Percentiles rank a stretch among this genome's conserved stretches.
These are phyloP conservation scores for Akanthomyces uredinophilus DNA, from an alignment of 2,329 filamentous ascomycete species.

Conservation along the genomic window DNA sequence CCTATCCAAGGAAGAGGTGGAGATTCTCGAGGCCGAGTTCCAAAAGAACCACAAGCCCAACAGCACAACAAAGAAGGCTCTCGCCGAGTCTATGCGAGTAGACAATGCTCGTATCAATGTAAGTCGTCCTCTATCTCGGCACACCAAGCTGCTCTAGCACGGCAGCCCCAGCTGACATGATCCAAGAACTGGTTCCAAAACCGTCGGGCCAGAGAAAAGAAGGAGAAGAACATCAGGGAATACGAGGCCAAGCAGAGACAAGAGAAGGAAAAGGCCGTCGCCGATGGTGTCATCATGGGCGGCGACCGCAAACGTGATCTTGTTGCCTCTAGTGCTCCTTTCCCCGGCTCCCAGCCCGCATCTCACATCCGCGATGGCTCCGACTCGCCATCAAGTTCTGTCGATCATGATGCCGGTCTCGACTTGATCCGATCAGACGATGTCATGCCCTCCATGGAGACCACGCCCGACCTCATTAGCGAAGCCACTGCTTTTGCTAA, in stretches of 20 bases:
- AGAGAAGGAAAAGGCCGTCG: constrained; percentile 29
- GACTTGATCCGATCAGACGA: constrained; percentile 7
- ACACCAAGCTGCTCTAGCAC: not conserved
- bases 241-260: constrained; percentile 34
- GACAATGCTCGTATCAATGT: constrained; percentile 61
- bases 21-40: constrained; percentile 56
- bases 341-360: constrained; percentile 25
- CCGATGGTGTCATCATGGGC: constrained; percentile 25
- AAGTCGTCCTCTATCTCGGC: constrained; percentile 20
- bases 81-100: constrained; percentile 58
- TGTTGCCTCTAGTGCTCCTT: constrained; percentile 37
- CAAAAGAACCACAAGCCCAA: constrained; percentile 60
- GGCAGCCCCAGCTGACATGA: constrained; percentile 25
- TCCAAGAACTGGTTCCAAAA: constrained; percentile 65
- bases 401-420: not conserved
- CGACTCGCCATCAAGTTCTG: constrained; percentile 5
- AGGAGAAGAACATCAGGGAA: constrained; percentile 50
- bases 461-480: constrained; percentile 13
- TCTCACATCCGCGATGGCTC: constrained; percentile 15
- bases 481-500: constrained; percentile 7
- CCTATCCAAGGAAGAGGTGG: constrained; percentile 55
- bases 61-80: constrained; percentile 54
- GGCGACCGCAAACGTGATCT: constrained; percentile 31
- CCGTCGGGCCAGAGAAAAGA: constrained; percentile 59
- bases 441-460: constrained; percentile 10